Evolutionary conservation across 345 rosid species (phyloP).

Genomic region (Camelina neglecta): DNA sequence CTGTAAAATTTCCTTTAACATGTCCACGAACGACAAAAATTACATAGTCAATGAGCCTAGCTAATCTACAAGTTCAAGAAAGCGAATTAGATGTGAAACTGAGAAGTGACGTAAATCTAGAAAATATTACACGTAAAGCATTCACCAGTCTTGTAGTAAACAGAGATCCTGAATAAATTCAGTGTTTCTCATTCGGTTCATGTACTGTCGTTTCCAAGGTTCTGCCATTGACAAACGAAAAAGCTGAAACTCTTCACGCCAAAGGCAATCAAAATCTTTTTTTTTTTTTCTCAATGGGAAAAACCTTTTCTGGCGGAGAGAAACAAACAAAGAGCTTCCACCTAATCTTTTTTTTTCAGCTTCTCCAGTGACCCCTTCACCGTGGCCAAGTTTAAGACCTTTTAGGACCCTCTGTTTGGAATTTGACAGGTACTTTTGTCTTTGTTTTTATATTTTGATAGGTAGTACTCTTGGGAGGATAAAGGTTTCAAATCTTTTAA

Average conservation of each 20-base stretch:
- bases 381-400: background rate
- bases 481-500: background rate
- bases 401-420: slow-evolving; percentile 2
- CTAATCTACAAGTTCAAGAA: background rate
- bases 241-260: slow-evolving; percentile 16
- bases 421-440: slow-evolving; percentile 9
- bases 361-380: background rate
- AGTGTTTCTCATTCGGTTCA: slow-evolving; percentile 30
- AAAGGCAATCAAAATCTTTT: background rate
- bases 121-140: slow-evolving; percentile 10
- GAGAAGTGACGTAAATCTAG: slow-evolving; percentile 33
- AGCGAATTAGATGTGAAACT: background rate
- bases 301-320: background rate
- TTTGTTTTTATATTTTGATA: slow-evolving; percentile 9
- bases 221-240: slow-evolving; percentile 1
- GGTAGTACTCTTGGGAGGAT: background rate
- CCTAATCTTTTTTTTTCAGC: background rate
- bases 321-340: slow-evolving; percentile 8
- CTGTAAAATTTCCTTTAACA: background rate
- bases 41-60: background rate
- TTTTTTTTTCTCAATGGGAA: background rate
- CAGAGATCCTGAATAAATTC: slow-evolving; percentile 18
- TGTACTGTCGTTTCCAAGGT: slow-evolving; percentile 33
- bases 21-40: background rate
- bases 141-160: slow-evolving; percentile 23